These are phyloP conservation scores for Penicillium roqueforti DNA, from an alignment of 495 filamentous ascomycete genomes.

Conservation along the genomic window DNA sequence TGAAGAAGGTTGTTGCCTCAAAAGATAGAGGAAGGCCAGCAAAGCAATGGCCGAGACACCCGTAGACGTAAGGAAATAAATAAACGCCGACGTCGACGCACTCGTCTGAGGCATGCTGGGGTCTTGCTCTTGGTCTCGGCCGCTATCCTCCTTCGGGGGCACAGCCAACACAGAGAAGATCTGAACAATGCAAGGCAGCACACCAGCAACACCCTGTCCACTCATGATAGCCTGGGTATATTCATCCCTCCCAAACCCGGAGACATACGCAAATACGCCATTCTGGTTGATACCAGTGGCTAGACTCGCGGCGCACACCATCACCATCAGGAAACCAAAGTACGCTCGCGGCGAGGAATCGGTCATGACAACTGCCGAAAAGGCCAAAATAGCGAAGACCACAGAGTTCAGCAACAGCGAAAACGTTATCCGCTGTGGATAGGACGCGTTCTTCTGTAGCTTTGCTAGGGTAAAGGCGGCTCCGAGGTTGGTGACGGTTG, in stretches of 20 bases:
- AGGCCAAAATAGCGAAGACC: constrained; percentile 69
- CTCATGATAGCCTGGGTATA: constrained; percentile 97
- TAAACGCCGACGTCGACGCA: constrained; percentile 67
- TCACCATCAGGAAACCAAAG: constrained; percentile 74
- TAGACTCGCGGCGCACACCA: constrained; percentile 73
- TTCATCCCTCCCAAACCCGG: constrained; percentile 73
- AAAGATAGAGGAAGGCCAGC: constrained; percentile 58
- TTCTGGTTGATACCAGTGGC: constrained; percentile 88
- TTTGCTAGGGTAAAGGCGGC: constrained; percentile 71
- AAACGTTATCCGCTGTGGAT: constrained; percentile 73
- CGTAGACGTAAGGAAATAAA: constrained; percentile 89
- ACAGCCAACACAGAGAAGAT: constrained; percentile 77
- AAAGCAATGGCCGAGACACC: constrained; percentile 54
- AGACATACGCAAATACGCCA: constrained; percentile 87
- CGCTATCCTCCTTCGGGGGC: constrained; percentile 26
- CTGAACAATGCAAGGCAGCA: constrained; percentile 80
- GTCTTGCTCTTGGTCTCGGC: constrained; percentile 10
- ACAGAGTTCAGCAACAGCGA: constrained; percentile 69
- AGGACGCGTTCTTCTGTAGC: constrained; percentile 73
- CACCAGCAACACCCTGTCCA: constrained; percentile 87
- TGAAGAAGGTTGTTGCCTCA: constrained; percentile 33
- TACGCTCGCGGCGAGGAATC: constrained; percentile 59
- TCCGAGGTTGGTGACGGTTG: constrained; percentile 72
- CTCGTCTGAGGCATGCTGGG: constrained; percentile 31
- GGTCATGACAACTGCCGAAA: constrained; percentile 69